These are phyloP conservation scores for Crepidotus variabilis DNA, from an alignment of 768 basidiomycete genomes.

Conservation along the genomic window DNA sequence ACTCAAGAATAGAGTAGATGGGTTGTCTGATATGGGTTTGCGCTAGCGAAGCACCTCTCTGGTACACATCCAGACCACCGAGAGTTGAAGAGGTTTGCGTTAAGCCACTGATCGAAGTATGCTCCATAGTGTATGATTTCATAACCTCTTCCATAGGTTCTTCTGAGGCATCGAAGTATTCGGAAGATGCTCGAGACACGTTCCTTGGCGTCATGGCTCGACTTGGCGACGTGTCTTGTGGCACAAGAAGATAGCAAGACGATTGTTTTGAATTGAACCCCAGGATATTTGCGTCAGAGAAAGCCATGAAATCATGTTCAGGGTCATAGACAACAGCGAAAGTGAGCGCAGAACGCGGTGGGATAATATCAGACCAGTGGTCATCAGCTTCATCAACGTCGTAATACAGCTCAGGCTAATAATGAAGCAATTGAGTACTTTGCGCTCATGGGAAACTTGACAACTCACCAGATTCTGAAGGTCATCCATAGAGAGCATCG, in stretches of 20 bases:
- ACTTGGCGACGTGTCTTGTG: not conserved
- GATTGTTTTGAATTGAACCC: slow-evolving; percentile 3
- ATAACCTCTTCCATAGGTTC: slow-evolving; percentile 1
- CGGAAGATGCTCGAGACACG: not conserved
- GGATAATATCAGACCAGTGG: slow-evolving; percentile 56
- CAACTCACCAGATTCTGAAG: not conserved
- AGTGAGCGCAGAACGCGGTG: slow-evolving; percentile 50
- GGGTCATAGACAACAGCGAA: slow-evolving; percentile 62
- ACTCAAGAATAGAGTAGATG: slow-evolving; percentile 25
- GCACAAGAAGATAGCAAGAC: not conserved
- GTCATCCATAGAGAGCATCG: not conserved
- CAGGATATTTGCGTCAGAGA: slow-evolving; percentile 48
- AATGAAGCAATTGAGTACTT: not conserved
- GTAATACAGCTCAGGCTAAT: not conserved
- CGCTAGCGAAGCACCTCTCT: slow-evolving; percentile 25
- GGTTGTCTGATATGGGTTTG: slow-evolving; percentile 23
- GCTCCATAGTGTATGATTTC: not conserved
- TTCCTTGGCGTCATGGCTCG: not conserved
- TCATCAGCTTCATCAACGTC: slow-evolving; percentile 11
- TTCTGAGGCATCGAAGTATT: slow-evolving; percentile 1
- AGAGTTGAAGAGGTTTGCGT: slow-evolving; percentile 36
- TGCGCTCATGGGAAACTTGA: too few relatives aligned
- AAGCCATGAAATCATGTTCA: slow-evolving; percentile 52
- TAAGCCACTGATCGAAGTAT: slow-evolving; percentile 7
- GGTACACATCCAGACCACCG: slow-evolving; percentile 33